Evolutionary conservation across 2,329 filamentous ascomycete species (phyloP), one percentile per base, ranked within the genome.

Genomic region (Pseudogymnoascus sp.): DNA sequence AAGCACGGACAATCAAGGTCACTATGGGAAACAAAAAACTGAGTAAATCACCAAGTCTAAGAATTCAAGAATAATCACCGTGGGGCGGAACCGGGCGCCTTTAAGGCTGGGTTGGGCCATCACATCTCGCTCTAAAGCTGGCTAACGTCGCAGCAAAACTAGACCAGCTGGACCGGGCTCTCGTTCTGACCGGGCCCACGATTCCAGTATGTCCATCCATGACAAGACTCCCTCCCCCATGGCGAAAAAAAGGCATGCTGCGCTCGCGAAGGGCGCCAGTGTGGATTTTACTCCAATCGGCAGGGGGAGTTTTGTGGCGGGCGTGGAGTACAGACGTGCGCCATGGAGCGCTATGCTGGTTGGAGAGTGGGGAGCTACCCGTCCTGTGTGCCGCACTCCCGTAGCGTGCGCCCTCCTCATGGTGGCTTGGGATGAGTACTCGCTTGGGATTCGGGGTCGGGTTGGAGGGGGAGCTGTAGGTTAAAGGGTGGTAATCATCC

Each of bases 301-400:
- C 47, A 57, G n/a, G 26, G 33, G 15, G 47, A 17, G 33, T 57
- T 57, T 57, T 19, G 7, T 57, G n/a, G n/a, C 15, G 10, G 47
- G 26, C 47, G 47, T 57, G 47, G 47, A 57, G 26, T 53, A 57
- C 26, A 57, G 26, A 33, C 4, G 1, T 13, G 47, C 47, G 47
- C 47, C 33, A 31, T 13, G 26, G 15, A 31, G 47, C 47, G 47
- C 47, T 33, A 53, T 53, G 47, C 47, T 53, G 9, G 47, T 53
- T 31, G 26, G 1, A 53, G 23, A 3, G 47, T 53, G 47, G 47
- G 10, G 47, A 19, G 47, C 26, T 33, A 13, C n/a, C 5, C n/a
- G 33, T 57, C n/a, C 26, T 57, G 26, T 57, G 47, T 57, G 47
- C 47, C 47, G 47, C 28, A 57, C 47, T 57, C 47, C 47, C 26